These are phyloP conservation scores for Metrosideros polymorpha DNA, from an alignment of 441 rosid genomes.

Conservation along the genomic window DNA sequence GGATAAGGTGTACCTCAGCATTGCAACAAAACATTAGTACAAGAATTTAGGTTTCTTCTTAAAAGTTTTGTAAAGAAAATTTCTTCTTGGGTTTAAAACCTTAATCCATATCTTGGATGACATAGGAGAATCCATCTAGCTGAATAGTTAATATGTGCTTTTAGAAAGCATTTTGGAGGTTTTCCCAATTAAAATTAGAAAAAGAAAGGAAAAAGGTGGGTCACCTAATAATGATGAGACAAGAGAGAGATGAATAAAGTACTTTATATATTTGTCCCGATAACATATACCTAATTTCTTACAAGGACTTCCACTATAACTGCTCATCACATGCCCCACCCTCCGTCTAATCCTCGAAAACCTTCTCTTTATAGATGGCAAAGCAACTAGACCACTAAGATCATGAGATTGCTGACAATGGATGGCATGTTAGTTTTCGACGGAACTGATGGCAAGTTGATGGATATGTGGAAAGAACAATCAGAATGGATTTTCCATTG, in stretches of 20 bases:
- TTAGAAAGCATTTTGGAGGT: background rate
- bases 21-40: background rate
- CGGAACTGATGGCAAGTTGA: background rate
- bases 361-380: background rate
- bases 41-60: background rate
- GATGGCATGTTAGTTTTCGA: background rate
- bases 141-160: background rate
- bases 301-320: background rate
- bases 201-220: background rate
- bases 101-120: background rate
- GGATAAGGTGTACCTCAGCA: background rate
- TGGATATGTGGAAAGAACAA: background rate
- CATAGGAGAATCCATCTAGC: background rate
- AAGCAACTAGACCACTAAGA: background rate
- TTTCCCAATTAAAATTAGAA: background rate
- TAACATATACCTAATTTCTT: background rate
- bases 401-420: background rate
- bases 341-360: background rate
- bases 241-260: background rate
- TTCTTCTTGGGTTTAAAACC: background rate
- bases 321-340: background rate
- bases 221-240: background rate
- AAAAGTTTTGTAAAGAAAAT: background rate
- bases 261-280: background rate
- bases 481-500: background rate